These are phyloP conservation scores for Puccinia brachypodii DNA, from an alignment of 1,284 basidiomycete genomes.

Conservation along the genomic window DNA sequence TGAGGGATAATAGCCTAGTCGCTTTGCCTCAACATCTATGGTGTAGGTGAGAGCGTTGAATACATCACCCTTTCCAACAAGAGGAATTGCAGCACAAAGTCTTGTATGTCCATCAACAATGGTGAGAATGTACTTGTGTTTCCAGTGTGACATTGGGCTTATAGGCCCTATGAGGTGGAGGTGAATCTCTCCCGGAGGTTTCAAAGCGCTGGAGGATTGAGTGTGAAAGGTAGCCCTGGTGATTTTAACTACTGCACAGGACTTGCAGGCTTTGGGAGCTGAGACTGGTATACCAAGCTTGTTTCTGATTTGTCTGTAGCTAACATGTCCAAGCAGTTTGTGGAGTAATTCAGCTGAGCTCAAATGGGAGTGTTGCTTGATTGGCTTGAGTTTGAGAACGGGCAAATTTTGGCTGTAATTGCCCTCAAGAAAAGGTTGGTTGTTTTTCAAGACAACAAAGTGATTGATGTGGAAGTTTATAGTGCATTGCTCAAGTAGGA, in stretches of 20 bases:
- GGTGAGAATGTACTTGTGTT: constrained; percentile 9
- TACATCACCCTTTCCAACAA: not conserved
- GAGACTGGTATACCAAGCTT: not conserved
- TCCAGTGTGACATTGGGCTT: not conserved
- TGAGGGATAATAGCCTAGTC: not conserved
- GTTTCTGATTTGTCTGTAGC: not conserved
- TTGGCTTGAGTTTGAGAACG: not conserved
- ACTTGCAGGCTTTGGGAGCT: not conserved
- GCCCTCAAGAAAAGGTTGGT: not conserved
- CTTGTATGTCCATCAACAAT: not conserved
- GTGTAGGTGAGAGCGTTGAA: not conserved
- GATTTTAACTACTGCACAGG: not conserved
- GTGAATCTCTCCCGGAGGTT: not conserved
- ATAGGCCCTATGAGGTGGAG: not conserved
- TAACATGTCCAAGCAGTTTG: not conserved
- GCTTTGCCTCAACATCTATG: not conserved
- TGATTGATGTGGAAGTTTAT: not conserved
- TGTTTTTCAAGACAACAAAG: not conserved
- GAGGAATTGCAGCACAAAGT: not conserved
- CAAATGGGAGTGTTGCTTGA: not conserved
- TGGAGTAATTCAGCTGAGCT: not conserved
- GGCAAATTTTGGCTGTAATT: not conserved
- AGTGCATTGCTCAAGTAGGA: not conserved
- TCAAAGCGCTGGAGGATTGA: not conserved
- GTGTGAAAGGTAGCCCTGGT: not conserved